phyloP scores from a whole-genome alignment of 73 alveolate species.

The Paramecium tetraurelia region DNA sequence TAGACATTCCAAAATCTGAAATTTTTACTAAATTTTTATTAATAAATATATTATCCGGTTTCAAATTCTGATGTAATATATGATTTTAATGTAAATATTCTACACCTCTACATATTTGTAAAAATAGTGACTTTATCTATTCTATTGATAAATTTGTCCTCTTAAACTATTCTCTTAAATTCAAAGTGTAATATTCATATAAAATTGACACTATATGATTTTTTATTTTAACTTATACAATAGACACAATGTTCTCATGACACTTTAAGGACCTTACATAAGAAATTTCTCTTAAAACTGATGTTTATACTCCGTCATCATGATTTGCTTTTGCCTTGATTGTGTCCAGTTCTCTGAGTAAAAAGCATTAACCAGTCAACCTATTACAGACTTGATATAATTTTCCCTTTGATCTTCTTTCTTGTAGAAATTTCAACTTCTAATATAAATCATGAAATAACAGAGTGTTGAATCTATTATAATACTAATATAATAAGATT shows the following conservation, averaged over 20 bases:
- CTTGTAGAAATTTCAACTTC: conserved; percentile 5
- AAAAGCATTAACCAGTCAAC: conserved; percentile 51
- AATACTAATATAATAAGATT: background rate
- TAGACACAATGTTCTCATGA: conserved; percentile 57
- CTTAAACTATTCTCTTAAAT: conserved; percentile 38
- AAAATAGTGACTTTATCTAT: background rate
- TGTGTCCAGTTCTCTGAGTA: conserved; percentile 70
- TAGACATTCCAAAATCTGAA: conserved; percentile 93
- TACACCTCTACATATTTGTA: background rate
- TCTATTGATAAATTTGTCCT: background rate
- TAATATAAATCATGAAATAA: background rate
- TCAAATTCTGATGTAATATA: background rate
- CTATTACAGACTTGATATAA: conserved; percentile 68
- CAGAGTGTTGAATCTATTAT: background rate
- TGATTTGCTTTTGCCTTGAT: conserved; percentile 87
- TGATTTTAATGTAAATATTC: conserved; percentile 5
- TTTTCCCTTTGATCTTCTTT: conserved; percentile 82
- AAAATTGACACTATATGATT: background rate
- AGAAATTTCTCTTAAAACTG: conserved; percentile 85
- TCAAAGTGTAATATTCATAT: conserved; percentile 31
- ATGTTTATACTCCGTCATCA: conserved; percentile 93
- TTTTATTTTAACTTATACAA: background rate
- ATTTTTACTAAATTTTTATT: conserved; percentile 64
- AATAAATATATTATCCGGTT: conserved; percentile 7
- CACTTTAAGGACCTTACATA: conserved; percentile 45